Evolutionary conservation across 2,329 filamentous ascomycete genomes (phyloP).

Genomic region (Ophiostoma novo-ulmi): DNA sequence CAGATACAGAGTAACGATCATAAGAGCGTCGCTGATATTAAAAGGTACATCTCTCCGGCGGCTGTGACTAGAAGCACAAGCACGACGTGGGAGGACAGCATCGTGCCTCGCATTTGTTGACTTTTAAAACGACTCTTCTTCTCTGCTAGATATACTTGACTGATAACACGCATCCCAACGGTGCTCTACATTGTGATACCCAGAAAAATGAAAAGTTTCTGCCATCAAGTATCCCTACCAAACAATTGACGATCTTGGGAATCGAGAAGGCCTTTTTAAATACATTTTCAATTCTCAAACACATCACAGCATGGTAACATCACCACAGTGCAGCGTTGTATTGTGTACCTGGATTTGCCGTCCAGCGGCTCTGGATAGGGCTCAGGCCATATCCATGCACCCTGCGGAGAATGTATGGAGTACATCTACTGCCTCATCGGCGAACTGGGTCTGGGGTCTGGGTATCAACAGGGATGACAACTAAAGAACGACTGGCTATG

Average conservation of each 20-base stretch:
- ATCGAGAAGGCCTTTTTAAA: neutral
- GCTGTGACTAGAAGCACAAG: neutral
- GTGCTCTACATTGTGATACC: neutral
- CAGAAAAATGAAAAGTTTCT: neutral
- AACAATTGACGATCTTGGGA: neutral
- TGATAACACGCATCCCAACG: neutral
- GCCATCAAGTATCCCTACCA: neutral
- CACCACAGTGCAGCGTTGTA: neutral
- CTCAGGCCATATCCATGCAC: neutral
- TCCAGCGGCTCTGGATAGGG: neutral
- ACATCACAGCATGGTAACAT: neutral
- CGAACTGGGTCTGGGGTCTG: neutral
- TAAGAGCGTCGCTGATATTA: neutral
- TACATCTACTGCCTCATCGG: neutral
- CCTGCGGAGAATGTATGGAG: neutral
- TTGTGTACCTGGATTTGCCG: neutral
- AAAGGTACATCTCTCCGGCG: neutral
- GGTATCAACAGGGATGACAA: neutral
- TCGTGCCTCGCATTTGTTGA: neutral
- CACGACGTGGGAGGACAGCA: neutral
- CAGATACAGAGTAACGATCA: neutral
- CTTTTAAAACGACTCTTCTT: neutral
- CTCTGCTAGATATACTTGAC: neutral
- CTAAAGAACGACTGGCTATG: neutral
- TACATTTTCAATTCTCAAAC: neutral